Evolutionary conservation across 805 yeast genomes (phyloP).

Genomic region (Metschnikowia arizonensis): DNA sequence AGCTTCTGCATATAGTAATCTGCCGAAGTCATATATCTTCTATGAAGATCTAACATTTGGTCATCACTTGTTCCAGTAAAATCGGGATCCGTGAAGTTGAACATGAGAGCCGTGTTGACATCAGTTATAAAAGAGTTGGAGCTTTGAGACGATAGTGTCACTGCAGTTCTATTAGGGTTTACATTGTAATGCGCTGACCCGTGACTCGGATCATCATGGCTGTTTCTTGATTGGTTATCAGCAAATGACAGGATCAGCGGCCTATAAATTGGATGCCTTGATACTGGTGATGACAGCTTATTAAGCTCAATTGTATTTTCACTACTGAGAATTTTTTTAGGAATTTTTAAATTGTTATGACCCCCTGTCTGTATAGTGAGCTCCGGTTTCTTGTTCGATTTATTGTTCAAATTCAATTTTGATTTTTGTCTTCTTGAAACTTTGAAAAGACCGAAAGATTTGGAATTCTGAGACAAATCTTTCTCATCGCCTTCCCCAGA

Average conservation of each 20-base stretch:
- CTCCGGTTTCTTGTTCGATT: constrained; percentile 5
- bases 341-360: constrained; percentile 8
- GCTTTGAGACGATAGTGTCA: constrained; percentile 14
- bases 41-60: constrained; percentile 12
- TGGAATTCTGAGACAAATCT: not conserved
- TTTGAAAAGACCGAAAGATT: constrained; percentile 3
- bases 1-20: constrained; percentile 14
- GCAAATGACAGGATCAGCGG: not conserved
- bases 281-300: constrained; percentile 4
- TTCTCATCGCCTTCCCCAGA: not conserved
- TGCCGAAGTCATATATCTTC: constrained; percentile 15
- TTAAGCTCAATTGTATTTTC: constrained; percentile 1
- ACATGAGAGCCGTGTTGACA: constrained; percentile 6
- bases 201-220: not conserved
- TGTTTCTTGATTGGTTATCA: constrained; percentile 1
- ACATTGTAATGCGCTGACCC: not conserved
- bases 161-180: constrained; percentile 5
- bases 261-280: constrained; percentile 5
- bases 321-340: constrained; percentile 8
- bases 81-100: constrained; percentile 13
- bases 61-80: constrained; percentile 4
- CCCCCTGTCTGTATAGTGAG: constrained; percentile 9
- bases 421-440: constrained; percentile 7
- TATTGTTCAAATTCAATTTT: constrained; percentile 4
- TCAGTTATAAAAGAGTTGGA: constrained; percentile 14